Evolutionary conservation across 768 basidiomycete species (phyloP), one percentile per base, ranked within the genome.

Genomic region (Amyloporia xantha): DNA sequence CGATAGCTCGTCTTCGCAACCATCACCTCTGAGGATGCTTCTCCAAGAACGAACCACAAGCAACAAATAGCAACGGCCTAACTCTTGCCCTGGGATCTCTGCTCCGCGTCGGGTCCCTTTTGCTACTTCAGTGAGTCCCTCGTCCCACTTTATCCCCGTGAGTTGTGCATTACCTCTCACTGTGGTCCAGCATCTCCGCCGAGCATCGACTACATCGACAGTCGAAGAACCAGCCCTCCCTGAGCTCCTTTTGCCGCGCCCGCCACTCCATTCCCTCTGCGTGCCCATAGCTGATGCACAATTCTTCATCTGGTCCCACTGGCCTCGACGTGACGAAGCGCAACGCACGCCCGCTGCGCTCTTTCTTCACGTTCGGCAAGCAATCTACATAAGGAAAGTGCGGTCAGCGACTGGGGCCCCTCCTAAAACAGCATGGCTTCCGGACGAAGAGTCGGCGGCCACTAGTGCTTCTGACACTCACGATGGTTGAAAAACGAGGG

Each of bases 401-500:
- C 61, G 59, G 30, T 61, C 61, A 54, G 63, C 19, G 38, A n/a
- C 38, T 21, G 9, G 38, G 9, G 9, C 33, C n/a, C 10, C 33
- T 35, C 59, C 27, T 57, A 62, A 59, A n/a, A 23, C 24, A 43
- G 21, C 19, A 19, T 7, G 24, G 23, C 24, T 15, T 25, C 23
- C 6, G 25, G 24, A 43, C 11, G 11, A 13, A 13, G 17, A 6
- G 15, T 13, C 38, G 38, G 38, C 38, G 38, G 10, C 38, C 38
- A 17, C 12, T 17, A 13, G 20, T 21, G 38, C 38, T 19, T 39
- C 33, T 39, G 23, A 37, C 13, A 53, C 65, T 57, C 28, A 82
- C 84, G 72, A 58, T 86, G 83, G 54, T 86, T 86, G 59, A 84
- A 86, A 63, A 78, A 83, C 17, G 81, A 81, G 1, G 74, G 80